Evolutionary conservation across 106 monocot species (phyloP), one percentile per base, ranked within the genome.

Genomic region (Allium sativum): DNA sequence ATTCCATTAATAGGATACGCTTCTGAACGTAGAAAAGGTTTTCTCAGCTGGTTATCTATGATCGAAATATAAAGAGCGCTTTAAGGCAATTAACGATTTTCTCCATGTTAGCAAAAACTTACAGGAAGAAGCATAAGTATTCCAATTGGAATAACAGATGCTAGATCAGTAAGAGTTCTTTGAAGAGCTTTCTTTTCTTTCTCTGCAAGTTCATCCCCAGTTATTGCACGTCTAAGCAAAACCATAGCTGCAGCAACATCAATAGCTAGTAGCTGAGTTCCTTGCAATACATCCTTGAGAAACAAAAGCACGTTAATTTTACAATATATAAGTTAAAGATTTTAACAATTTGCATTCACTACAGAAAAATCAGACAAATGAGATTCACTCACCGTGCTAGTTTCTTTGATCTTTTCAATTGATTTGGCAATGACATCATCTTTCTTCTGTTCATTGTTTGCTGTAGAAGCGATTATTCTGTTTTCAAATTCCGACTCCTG

Each of bases 81-180:
- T 31, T 31, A 31, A 31, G 2, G 31, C 31, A 21, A 56, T 22
- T 56, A 56, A 56, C 21, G 13, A 56, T 20, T 22, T 56, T 44
- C 5, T 40, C 43, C 42, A 19, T 42, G 56, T 9, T 31, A 61
- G 52, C 40, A 48, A 60, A 53, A 9, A 85, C 83, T 87, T 41
- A 96, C 96, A 53, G 96, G 91, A 67, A 96, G 91, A 65, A 96
- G 96, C 96, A 96, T 96, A 44, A 96, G 91, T 67, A 96, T 64
- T 64, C 91, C 96, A 66, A 96, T 96, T 20, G 96, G 96, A 71
- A 96, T 74, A 56, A 96, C 91, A 45, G 96, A 91, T 62, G 96
- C 96, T 61, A 96, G 18, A 18, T 96, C 96, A 64, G 96, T 91
- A 50, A 84, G 59, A 73, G 96, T 96, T 80, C 96, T 87, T 56